Evolutionary conservation across 2,329 filamentous ascomycete species (phyloP).

Genomic region (Leptographium procerum): DNA sequence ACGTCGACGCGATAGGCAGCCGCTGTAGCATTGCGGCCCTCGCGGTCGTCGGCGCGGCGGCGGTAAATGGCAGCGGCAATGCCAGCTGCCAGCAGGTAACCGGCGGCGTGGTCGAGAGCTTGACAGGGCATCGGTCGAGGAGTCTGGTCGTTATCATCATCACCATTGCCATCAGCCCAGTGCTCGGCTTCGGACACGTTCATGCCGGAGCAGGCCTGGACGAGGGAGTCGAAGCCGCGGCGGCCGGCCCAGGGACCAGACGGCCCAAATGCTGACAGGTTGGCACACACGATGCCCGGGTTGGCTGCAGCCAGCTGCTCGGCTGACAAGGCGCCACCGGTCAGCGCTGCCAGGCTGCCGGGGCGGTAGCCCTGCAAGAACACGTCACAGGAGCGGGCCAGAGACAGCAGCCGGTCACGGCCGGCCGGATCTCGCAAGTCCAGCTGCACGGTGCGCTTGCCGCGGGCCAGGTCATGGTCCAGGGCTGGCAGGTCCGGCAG

Average conservation of each 20-base stretch:
- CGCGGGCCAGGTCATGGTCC: no score
- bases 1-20: slow-evolving; percentile 36
- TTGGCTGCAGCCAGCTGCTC: slow-evolving; percentile 16
- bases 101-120: slow-evolving; percentile 36
- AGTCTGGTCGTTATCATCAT: slow-evolving; percentile 28
- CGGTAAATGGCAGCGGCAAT: slow-evolving; percentile 39
- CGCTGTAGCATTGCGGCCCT: slow-evolving; percentile 9
- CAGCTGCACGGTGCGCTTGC: no score
- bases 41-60: slow-evolving; percentile 29
- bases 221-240: slow-evolving; percentile 2
- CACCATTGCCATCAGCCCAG: slow-evolving; percentile 31
- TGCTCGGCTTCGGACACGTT: not conserved
- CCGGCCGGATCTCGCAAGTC: slow-evolving; percentile 37
- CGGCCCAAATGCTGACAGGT: slow-evolving; percentile 40
- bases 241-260: slow-evolving; percentile 18
- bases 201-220: slow-evolving; percentile 3
- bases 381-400: slow-evolving; percentile 37
- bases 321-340: not conserved
- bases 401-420: slow-evolving; percentile 35
- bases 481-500: no score
- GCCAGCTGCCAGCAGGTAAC: slow-evolving; percentile 43
- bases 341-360: slow-evolving; percentile 11
- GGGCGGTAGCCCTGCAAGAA: slow-evolving; percentile 41
- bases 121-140: not conserved
- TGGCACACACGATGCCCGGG: slow-evolving; percentile 36